Percentiles rank a stretch among this genome's conserved stretches.
These are phyloP conservation scores for Zalaria obscura DNA, from an alignment of 2,329 filamentous ascomycete genomes.

Conservation along the genomic window DNA sequence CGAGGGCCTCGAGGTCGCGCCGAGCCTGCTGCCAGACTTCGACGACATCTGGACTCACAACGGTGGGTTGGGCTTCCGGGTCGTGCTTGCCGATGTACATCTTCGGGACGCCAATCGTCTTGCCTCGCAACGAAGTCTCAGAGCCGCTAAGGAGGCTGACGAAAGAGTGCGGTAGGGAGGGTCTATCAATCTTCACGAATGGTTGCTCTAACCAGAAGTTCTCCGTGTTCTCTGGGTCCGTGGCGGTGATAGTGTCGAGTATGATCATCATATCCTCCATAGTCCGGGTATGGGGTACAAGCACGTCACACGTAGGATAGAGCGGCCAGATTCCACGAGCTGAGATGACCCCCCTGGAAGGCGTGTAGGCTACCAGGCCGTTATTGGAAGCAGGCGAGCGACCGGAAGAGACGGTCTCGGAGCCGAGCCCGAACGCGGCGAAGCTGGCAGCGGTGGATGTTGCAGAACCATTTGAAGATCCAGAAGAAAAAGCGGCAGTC, in stretches of 20 bases:
- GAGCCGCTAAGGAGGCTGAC: conserved; percentile 18
- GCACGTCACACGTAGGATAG: conserved; percentile 41
- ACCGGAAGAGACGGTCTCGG: conserved; percentile 43
- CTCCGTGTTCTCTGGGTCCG: conserved; percentile 26
- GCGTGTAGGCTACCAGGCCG: conserved; percentile 40
- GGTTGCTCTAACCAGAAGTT: conserved; percentile 43
- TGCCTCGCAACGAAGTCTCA: conserved; percentile 23
- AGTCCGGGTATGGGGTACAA: conserved; percentile 38
- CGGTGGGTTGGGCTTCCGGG: conserved; percentile 18
- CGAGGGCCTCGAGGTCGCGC: conserved; percentile 23
- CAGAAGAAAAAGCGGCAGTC: conserved; percentile 41
- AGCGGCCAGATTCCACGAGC: conserved; percentile 41
- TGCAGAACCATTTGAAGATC: conserved; percentile 43
- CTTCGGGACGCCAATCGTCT: conserved; percentile 33
- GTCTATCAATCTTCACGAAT: conserved; percentile 26
- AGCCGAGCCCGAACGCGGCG: conserved; percentile 38
- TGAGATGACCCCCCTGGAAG: conserved; percentile 37
- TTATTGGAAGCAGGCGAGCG: conserved; percentile 44
- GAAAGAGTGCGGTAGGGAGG: conserved; percentile 18
- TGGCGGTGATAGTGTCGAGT: conserved; percentile 31
- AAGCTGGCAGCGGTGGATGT: conserved; percentile 37
- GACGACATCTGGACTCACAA: conserved; percentile 23
- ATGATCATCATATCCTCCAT: conserved; percentile 36
- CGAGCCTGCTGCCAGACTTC: conserved; percentile 21
- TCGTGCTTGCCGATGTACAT: conserved; percentile 35